Conservation (phyloP, 352 stramenopile species). For the Thalassiosira mediterranea region DNA sequence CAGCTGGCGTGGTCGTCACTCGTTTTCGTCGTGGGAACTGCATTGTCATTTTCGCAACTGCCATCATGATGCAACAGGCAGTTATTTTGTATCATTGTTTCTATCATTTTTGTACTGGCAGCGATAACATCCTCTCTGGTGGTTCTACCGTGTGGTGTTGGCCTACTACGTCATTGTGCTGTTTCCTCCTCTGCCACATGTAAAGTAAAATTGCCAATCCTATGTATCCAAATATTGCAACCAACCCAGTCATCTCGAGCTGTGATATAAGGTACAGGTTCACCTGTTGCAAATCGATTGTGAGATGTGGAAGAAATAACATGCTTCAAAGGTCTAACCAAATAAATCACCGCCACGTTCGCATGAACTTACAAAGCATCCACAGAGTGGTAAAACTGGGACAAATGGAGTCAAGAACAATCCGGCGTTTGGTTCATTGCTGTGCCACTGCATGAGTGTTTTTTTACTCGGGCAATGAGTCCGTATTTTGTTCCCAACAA, state of each 20-base stretch:
- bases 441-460: too few species aligned
- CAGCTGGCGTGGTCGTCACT: slow-evolving; percentile 44
- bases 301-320: too few species aligned
- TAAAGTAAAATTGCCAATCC: slow-evolving; percentile 29
- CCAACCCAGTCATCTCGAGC: slow-evolving; percentile 50
- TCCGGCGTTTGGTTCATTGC: not conserved
- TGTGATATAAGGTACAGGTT: slow-evolving; percentile 77
- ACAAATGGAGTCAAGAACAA: slow-evolving; percentile 57
- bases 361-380: too few species aligned
- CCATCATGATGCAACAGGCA: slow-evolving; percentile 10
- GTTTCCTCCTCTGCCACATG: slow-evolving; percentile 9
- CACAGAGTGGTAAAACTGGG: slow-evolving; percentile 49
- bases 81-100: not conserved
- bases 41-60: slow-evolving; percentile 34
- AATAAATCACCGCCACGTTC: too few species aligned
- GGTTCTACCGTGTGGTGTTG: not conserved
- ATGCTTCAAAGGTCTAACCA: too few species aligned
- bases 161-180: not conserved
- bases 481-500: slow-evolving; percentile 32
- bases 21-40: slow-evolving; percentile 45
- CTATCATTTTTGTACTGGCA: slow-evolving; percentile 13
- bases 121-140: slow-evolving; percentile 13
- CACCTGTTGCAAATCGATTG: too few species aligned
- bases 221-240: slow-evolving; percentile 56
- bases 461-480: slow-evolving; percentile 33